A percentile compares a stretch with the other conserved stretches of the same genome.
Evolutionary conservation across 768 basidiomycete genomes (phyloP).

Genomic region (Leccinum imitatum): DNA sequence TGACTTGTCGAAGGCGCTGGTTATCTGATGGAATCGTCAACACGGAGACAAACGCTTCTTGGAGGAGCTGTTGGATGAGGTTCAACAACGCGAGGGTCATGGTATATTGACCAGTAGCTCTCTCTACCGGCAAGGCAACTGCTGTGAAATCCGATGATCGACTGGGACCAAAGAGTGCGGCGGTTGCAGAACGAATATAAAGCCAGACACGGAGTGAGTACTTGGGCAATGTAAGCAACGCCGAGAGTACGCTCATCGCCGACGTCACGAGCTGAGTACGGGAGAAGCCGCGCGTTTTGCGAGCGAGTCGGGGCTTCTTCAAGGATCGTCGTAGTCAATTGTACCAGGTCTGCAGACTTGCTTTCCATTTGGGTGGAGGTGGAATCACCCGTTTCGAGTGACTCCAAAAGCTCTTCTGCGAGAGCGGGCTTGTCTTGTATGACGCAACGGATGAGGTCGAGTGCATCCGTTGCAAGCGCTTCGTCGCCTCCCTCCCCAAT

Average conservation of each 20-base stretch:
- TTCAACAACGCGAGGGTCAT: constrained; percentile 79
- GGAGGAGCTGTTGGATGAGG: constrained; percentile 72
- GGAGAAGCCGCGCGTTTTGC: constrained; percentile 39
- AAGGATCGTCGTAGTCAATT: constrained; percentile 76
- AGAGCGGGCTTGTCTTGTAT: constrained; percentile 68
- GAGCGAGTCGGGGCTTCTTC: constrained; percentile 70
- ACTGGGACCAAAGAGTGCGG: constrained; percentile 72
- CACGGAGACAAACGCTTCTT: constrained; percentile 63
- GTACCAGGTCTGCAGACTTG: constrained; percentile 69
- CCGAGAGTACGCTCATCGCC: constrained; percentile 77
- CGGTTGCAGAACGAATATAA: constrained; percentile 20
- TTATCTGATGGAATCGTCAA: constrained; percentile 51
- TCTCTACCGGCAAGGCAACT: constrained; percentile 66
- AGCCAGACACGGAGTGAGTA: constrained; percentile 73
- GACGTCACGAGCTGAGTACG: constrained; percentile 71
- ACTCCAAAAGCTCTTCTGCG: constrained; percentile 63
- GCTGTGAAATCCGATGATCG: constrained; percentile 55
- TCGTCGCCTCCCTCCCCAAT: constrained; percentile 61
- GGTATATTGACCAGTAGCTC: constrained; percentile 72
- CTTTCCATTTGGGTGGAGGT: constrained; percentile 44
- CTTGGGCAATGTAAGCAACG: constrained; percentile 67
- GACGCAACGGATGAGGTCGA: constrained; percentile 78
- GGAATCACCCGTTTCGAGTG: constrained; percentile 46
- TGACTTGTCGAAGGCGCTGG: constrained; percentile 63
- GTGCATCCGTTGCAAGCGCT: constrained; percentile 61